phyloP scores from a whole-genome alignment of 805 yeast genomes.

The Ogataea zsoltii region DNA sequence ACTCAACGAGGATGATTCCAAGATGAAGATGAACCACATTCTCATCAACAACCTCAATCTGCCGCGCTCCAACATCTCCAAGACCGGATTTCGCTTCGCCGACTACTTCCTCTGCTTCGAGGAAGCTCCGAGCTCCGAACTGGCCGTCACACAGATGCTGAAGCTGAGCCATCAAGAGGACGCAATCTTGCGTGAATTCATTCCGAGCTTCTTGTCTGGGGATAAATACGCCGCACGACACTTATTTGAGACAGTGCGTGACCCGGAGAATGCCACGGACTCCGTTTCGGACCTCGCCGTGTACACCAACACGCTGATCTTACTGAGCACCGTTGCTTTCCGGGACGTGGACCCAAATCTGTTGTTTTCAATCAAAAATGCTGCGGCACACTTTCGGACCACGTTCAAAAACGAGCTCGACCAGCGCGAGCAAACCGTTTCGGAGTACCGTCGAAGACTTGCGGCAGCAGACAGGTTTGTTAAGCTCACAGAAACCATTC shows the following conservation, averaged over 20 bases:
- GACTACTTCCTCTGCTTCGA: conserved; percentile 9
- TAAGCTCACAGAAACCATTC: neutral
- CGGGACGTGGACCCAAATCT: conserved; percentile 6
- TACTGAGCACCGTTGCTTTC: conserved; percentile 5
- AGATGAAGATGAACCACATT: conserved; percentile 13
- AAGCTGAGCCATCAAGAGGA: conserved; percentile 1
- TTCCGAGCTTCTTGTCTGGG: neutral
- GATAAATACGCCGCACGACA: neutral
- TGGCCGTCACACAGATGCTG: conserved; percentile 7
- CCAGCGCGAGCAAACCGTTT: neutral
- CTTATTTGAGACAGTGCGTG: neutral
- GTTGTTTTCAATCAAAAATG: neutral
- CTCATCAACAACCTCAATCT: conserved; percentile 12
- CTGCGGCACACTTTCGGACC: conserved; percentile 7
- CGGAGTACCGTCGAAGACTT: conserved; percentile 3
- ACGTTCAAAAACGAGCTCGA: conserved; percentile 3
- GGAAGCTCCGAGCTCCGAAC: conserved; percentile 3
- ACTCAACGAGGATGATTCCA: conserved; percentile 16
- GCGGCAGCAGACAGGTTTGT: conserved; percentile 3
- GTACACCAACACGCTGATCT: conserved; percentile 7
- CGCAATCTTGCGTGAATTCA: neutral
- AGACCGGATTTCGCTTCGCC: conserved; percentile 6
- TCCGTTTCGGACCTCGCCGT: conserved; percentile 2
- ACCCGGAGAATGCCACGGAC: neutral
- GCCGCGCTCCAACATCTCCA: conserved; percentile 5